phyloP scores from a whole-genome alignment of 2,329 filamentous ascomycete species.

The Atkinsonella texensis region DNA sequence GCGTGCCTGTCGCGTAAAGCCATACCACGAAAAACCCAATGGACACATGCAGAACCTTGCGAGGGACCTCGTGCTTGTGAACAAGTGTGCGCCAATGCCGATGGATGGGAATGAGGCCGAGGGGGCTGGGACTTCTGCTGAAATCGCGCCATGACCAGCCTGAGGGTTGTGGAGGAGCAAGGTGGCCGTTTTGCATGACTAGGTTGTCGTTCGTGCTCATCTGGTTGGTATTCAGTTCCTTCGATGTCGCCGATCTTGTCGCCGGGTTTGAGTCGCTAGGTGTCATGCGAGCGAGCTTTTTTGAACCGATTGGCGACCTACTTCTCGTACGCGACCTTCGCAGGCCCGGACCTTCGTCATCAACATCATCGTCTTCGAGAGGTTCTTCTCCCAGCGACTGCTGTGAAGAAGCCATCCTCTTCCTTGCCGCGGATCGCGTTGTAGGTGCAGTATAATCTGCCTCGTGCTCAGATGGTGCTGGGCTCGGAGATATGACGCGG shows the following conservation, averaged over 20 bases:
- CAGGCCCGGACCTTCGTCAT: conserved; percentile 31
- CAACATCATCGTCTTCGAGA: conserved; percentile 32
- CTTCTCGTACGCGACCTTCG: conserved; percentile 58
- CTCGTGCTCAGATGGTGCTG: conserved; percentile 37
- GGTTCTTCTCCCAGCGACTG: conserved; percentile 47
- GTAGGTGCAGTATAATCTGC: conserved; percentile 54
- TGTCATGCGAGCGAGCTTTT: conserved; percentile 41
- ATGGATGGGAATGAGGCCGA: conserved; percentile 92
- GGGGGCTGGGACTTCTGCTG: conserved; percentile 81
- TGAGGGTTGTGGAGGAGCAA: conserved; percentile 52
- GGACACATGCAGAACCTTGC: conserved; percentile 86
- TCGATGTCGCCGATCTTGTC: conserved; percentile 13
- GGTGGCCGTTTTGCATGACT: conserved; percentile 45
- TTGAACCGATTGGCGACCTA: conserved; percentile 49
- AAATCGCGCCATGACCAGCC: conserved; percentile 77
- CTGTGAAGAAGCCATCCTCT: conserved; percentile 40
- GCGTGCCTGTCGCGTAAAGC: conserved; percentile 70
- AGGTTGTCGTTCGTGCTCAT: conserved; percentile 22
- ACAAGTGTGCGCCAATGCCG: conserved; percentile 83
- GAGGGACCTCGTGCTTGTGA: conserved; percentile 92
- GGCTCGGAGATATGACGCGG: conserved; percentile 81
- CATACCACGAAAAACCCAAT: conserved; percentile 90
- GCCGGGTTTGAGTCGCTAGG: conserved; percentile 31
- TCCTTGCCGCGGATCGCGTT: conserved; percentile 60
- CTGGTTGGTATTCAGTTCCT: conserved; percentile 12